phyloP scores from a whole-genome alignment of 2,329 filamentous ascomycete species.

The Trichoderma guizhouense region DNA sequence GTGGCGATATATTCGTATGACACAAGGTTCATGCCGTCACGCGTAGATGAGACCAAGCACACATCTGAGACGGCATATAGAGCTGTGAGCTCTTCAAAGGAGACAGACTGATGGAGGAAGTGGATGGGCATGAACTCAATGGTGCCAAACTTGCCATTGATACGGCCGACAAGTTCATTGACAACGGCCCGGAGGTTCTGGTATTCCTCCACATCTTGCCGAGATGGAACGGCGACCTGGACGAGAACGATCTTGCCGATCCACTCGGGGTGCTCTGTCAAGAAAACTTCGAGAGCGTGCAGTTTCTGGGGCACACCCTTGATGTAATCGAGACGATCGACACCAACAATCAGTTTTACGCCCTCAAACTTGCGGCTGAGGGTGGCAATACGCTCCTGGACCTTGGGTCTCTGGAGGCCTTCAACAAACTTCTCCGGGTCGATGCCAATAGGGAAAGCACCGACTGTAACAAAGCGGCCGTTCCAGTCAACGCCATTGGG shows the following conservation, averaged over 20 bases:
- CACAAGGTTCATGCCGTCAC: slow-evolving; percentile 98
- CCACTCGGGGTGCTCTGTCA: slow-evolving; percentile 96
- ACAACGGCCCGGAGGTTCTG: slow-evolving; percentile 93
- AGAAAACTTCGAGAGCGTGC: slow-evolving; percentile 92
- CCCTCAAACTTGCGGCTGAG: slow-evolving; percentile 90
- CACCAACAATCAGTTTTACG: slow-evolving; percentile 93
- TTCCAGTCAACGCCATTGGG: slow-evolving; percentile 92
- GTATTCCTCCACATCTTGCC: slow-evolving; percentile 96
- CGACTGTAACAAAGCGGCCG: slow-evolving; percentile 83
- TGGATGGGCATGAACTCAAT: slow-evolving; percentile 99
- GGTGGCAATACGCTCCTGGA: slow-evolving; percentile 81
- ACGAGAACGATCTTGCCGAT: slow-evolving; percentile 96
- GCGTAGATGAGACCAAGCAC: slow-evolving; percentile 89
- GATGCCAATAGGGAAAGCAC: slow-evolving; percentile 96
- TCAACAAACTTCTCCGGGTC: slow-evolving; percentile 96
- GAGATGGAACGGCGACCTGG: slow-evolving; percentile 90
- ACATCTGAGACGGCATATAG: slow-evolving; percentile 90
- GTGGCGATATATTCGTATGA: slow-evolving; percentile 98
- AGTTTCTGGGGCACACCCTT: slow-evolving; percentile 98
- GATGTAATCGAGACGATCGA: slow-evolving; percentile 97
- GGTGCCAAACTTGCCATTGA: slow-evolving; percentile 95
- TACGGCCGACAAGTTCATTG: slow-evolving; percentile 93
- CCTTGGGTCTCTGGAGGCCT: slow-evolving; percentile 77
- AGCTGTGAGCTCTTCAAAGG: slow-evolving; percentile 90
- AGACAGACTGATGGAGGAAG: slow-evolving; percentile 94